These are phyloP conservation scores for Fusarium sarcochroum DNA, from an alignment of 2,329 filamentous ascomycete genomes.

Conservation along the genomic window DNA sequence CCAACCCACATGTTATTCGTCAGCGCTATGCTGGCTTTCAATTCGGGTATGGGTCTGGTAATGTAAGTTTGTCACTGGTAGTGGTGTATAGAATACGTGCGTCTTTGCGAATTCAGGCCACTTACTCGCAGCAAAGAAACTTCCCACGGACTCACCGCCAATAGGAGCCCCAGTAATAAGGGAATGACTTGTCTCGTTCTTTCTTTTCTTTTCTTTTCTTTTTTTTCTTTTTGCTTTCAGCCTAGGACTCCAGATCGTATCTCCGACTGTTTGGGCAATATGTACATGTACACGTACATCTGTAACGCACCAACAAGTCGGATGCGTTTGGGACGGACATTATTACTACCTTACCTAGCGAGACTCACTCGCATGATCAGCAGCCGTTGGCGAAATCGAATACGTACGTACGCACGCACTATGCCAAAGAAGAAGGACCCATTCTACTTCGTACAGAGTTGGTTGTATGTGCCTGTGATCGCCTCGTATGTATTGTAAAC, in stretches of 20 bases:
- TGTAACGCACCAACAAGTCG: constrained; percentile 11
- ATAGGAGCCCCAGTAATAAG: constrained; percentile 11
- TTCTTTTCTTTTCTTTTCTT: constrained; percentile 5
- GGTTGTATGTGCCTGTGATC: constrained; percentile 32
- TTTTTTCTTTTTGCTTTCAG: not conserved
- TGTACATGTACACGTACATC: constrained; percentile 10
- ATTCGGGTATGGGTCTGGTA: constrained; percentile 19
- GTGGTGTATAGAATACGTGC: not conserved
- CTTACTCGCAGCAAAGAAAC: constrained; percentile 26
- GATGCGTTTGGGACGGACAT: constrained; percentile 6
- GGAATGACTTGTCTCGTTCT: constrained; percentile 31
- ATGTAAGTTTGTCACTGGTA: constrained; percentile 6
- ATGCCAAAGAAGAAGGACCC: constrained; percentile 14
- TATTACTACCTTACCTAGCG: constrained; percentile 8
- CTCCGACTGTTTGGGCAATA: constrained; percentile 28
- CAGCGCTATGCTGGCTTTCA: constrained; percentile 28
- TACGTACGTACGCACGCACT: constrained; percentile 35
- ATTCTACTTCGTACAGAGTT: constrained; percentile 28
- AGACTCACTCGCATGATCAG: constrained; percentile 39
- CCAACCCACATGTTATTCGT: constrained; percentile 5
- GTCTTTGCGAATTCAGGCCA: constrained; percentile 12
- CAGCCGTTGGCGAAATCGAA: constrained; percentile 39
- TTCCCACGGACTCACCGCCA: constrained; percentile 28
- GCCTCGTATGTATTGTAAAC: constrained; percentile 44
- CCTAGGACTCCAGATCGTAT: constrained; percentile 21